These are phyloP conservation scores for Spergularia bocconei DNA, from an alignment of 148 eudicot species.

Conservation along the genomic window DNA sequence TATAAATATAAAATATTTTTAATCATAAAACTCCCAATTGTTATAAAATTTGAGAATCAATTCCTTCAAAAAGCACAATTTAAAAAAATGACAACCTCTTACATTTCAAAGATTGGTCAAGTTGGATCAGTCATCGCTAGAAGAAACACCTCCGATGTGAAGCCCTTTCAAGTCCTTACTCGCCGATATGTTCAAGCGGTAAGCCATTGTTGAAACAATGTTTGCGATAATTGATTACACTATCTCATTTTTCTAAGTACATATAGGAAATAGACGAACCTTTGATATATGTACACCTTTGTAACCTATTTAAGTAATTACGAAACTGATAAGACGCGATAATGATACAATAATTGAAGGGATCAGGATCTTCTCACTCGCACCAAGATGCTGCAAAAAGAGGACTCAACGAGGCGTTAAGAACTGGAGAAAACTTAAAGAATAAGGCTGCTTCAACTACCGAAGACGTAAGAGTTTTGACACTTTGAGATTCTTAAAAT, in stretches of 20 bases:
- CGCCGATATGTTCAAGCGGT: constrained; percentile 22
- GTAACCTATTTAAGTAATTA: neutral
- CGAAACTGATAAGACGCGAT: neutral
- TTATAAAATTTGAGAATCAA: neutral
- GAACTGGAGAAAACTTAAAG: constrained; percentile 44
- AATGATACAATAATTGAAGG: constrained; percentile 10
- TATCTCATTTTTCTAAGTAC: neutral
- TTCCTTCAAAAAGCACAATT: neutral
- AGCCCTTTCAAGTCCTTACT: constrained; percentile 2
- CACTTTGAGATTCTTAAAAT: neutral
- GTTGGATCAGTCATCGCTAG: constrained; percentile 15
- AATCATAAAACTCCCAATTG: neutral
- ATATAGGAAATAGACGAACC: neutral
- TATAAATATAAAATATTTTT: constrained; percentile 15
- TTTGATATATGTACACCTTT: too few species aligned
- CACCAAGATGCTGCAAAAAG: constrained; percentile 41
- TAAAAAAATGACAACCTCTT: constrained; percentile 25
- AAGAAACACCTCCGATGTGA: neutral
- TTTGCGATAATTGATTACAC: neutral
- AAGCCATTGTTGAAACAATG: neutral
- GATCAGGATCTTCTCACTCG: constrained; percentile 25
- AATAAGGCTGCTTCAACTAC: constrained; percentile 45
- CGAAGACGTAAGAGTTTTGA: constrained; percentile 36
- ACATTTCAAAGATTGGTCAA: neutral
- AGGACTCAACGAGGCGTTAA: constrained; percentile 44